Conservation (phyloP, 495 filamentous ascomycete genomes). For the Podospora australis region DNA sequence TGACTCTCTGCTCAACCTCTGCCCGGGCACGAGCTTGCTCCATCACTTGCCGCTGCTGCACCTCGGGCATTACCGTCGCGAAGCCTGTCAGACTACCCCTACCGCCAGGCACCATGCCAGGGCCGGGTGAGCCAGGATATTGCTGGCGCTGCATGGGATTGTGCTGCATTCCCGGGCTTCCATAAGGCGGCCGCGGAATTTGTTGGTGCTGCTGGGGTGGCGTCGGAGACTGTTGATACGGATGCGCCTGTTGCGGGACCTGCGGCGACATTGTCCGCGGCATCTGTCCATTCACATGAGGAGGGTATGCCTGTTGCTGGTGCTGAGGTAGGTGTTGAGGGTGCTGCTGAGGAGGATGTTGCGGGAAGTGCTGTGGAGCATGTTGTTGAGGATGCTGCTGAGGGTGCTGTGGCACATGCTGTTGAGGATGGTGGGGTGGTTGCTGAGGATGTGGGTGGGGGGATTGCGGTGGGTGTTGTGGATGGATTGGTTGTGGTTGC, state of each 20-base stretch:
- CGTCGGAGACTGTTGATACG: constrained; percentile 25
- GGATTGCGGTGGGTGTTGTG: constrained; percentile 25
- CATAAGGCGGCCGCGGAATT: constrained; percentile 19
- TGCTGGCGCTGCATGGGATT: constrained; percentile 15
- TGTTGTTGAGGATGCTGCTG: constrained; percentile 26
- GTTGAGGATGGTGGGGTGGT: constrained; percentile 18
- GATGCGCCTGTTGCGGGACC: constrained; percentile 21
- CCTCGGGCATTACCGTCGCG: constrained; percentile 31
- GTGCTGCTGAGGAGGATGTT: constrained; percentile 19
- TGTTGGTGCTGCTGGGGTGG: constrained; percentile 29
- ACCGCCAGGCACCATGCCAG: constrained; percentile 17
- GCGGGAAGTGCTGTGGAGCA: constrained; percentile 12
- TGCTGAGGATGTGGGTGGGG: constrained; percentile 21
- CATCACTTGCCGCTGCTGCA: constrained; percentile 34
- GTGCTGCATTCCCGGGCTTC: constrained; percentile 22
- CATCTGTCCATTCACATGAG: constrained; percentile 29
- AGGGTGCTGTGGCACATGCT: constrained; percentile 12
- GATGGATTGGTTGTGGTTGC: constrained; percentile 18
- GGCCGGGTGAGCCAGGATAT: constrained; percentile 10
- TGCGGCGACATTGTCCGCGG: constrained; percentile 31
- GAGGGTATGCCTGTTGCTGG: constrained; percentile 21
- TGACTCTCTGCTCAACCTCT: constrained; percentile 32
- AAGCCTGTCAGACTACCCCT: constrained; percentile 24
- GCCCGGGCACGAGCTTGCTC: constrained; percentile 42
- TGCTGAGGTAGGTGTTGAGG: constrained; percentile 25